Evolutionary conservation across 1,139 yeast species (phyloP).

Genomic region (Taiozyma onychis): DNA sequence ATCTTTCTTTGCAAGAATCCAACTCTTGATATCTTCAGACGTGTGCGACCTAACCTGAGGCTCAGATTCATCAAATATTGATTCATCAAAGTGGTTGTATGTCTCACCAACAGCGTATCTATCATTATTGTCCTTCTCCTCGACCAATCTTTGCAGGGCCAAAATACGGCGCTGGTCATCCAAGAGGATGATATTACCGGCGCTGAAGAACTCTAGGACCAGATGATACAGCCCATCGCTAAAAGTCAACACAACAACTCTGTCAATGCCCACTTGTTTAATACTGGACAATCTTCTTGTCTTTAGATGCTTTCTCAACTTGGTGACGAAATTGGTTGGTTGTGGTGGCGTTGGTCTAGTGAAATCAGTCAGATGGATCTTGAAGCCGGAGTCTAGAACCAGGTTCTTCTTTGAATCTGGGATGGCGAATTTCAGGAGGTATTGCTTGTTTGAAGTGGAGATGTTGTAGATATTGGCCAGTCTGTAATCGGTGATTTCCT

Average conservation of each 20-base stretch:
- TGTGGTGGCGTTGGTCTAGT: conserved; percentile 74
- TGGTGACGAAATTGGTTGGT: conserved; percentile 82
- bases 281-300: conserved; percentile 71
- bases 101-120: conserved; percentile 67
- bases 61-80: conserved; percentile 35
- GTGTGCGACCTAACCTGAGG: conserved; percentile 15
- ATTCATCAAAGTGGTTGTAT: conserved; percentile 54
- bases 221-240: conserved; percentile 74
- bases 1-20: conserved; percentile 43
- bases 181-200: conserved; percentile 80
- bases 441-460: conserved; percentile 66
- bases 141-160: conserved; percentile 72
- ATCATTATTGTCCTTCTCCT: conserved; percentile 58
- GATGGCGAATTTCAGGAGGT: conserved; percentile 70
- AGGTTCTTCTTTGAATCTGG: conserved; percentile 78
- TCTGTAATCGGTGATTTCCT: conserved; percentile 55
- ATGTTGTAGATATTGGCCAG: conserved; percentile 84
- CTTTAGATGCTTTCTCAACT: conserved; percentile 80
- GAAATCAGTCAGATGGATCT: conserved; percentile 72
- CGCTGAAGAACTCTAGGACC: conserved; percentile 89
- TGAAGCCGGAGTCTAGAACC: conserved; percentile 82
- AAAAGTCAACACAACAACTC: conserved; percentile 76
- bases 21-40: conserved; percentile 31
- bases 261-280: conserved; percentile 69
- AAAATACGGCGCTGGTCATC: conserved; percentile 65